Percentiles rank a stretch among this genome's conserved stretches.
Conservation (phyloP, 2,329 filamentous ascomycete species). For the Pyricularia pennisetigena region DNA sequence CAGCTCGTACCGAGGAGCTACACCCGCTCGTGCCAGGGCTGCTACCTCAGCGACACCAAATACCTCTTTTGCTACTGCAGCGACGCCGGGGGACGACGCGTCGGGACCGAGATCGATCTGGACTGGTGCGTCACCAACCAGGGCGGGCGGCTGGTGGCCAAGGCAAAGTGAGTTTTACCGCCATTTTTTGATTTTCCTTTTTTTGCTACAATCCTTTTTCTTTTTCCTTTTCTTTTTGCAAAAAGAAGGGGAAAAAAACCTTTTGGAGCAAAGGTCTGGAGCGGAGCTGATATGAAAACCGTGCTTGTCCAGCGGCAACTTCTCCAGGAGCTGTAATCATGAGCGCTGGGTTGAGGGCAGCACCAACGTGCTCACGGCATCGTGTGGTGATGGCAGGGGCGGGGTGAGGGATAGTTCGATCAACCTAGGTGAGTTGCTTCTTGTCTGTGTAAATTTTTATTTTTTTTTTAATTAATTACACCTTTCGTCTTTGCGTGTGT, state of each 20-base stretch:
- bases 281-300: background rate
- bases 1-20: background rate
- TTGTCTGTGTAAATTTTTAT: background rate
- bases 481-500: background rate
- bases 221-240: background rate
- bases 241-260: no score
- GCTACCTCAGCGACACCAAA: background rate
- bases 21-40: background rate
- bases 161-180: constrained; percentile 1
- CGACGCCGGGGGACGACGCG: background rate
- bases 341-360: constrained; percentile 3
- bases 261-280: no score
- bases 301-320: background rate
- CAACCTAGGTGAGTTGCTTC: background rate
- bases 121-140: constrained; percentile 4
- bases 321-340: background rate
- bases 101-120: constrained; percentile 4
- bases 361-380: background rate
- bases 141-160: background rate
- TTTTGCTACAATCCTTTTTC: no score
- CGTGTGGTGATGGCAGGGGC: background rate
- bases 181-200: background rate
- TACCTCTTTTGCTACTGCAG: constrained; percentile 2
- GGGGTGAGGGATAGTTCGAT: background rate
- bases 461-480: no score